phyloP scores from a whole-genome alignment of 176 grass and related monocot genomes.

The Thinopyrum elongatum region DNA sequence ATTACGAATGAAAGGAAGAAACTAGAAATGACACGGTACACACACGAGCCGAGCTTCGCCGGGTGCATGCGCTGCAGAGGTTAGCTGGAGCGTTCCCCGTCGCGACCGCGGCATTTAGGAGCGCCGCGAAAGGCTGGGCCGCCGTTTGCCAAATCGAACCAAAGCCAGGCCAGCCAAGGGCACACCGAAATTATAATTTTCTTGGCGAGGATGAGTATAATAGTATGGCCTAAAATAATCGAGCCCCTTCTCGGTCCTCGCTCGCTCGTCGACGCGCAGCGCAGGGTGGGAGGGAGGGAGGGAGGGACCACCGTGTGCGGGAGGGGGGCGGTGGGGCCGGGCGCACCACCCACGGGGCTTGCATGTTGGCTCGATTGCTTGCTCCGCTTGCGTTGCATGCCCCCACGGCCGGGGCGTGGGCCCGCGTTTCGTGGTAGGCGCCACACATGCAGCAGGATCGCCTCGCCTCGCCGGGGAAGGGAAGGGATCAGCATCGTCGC shows the following conservation, averaged over 20 bases:
- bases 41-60: background rate
- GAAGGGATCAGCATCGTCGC: background rate
- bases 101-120: background rate
- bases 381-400: background rate
- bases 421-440: slow-evolving; percentile 15
- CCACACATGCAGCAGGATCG: slow-evolving; percentile 1
- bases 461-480: background rate
- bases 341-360: slow-evolving; percentile 23
- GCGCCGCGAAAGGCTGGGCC: background rate
- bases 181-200: background rate
- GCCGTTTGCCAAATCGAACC: background rate
- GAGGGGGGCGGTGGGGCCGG: background rate
- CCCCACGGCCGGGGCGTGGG: background rate
- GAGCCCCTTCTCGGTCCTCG: too few species aligned
- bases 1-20: background rate
- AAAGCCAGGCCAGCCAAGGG: background rate
- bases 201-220: too few species aligned
- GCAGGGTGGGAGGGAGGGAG: background rate
- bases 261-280: too few species aligned
- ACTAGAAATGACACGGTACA: background rate
- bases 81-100: background rate
- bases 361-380: slow-evolving; percentile 29
- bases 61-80: background rate
- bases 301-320: background rate
- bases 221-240: too few species aligned